These are phyloP conservation scores for Claviceps sp. DNA, from an alignment of 2,329 filamentous ascomycete genomes.

Conservation along the genomic window DNA sequence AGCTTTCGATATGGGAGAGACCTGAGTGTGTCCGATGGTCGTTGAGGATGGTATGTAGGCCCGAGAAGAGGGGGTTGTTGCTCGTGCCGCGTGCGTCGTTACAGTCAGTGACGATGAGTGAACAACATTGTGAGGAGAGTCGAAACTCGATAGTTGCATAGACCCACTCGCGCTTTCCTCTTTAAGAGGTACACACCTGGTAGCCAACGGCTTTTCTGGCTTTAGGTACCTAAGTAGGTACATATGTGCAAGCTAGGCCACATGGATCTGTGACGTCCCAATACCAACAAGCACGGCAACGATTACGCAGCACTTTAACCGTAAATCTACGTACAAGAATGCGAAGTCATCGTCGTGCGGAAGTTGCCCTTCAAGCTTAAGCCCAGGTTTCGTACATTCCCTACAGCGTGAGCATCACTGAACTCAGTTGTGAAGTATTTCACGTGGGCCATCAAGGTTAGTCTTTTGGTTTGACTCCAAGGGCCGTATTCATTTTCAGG, in stretches of 20 bases:
- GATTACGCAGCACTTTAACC: neutral
- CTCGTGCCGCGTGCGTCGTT: neutral
- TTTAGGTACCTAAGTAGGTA: neutral
- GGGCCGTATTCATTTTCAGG: neutral
- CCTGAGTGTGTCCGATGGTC: neutral
- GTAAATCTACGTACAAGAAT: neutral
- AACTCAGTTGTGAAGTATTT: neutral
- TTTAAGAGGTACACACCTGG: too few species aligned
- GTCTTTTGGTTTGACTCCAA: neutral
- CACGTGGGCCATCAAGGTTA: slow-evolving; percentile 1
- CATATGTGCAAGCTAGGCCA: too few species aligned
- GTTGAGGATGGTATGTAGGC: neutral
- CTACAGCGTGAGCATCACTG: neutral
- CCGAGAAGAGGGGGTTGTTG: neutral
- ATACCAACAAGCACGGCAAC: neutral
- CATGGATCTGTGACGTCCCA: neutral
- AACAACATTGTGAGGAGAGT: neutral
- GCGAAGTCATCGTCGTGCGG: neutral
- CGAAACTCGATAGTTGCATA: slow-evolving; percentile 5
- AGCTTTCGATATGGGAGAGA: neutral
- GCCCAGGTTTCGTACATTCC: neutral
- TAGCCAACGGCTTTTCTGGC: neutral
- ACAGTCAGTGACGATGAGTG: neutral
- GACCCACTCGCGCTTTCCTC: neutral
- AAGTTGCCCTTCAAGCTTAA: neutral